Evolutionary conservation across 2,329 filamentous ascomycete species (phyloP).

Genomic region (Sporothrix dimorphospora): DNA sequence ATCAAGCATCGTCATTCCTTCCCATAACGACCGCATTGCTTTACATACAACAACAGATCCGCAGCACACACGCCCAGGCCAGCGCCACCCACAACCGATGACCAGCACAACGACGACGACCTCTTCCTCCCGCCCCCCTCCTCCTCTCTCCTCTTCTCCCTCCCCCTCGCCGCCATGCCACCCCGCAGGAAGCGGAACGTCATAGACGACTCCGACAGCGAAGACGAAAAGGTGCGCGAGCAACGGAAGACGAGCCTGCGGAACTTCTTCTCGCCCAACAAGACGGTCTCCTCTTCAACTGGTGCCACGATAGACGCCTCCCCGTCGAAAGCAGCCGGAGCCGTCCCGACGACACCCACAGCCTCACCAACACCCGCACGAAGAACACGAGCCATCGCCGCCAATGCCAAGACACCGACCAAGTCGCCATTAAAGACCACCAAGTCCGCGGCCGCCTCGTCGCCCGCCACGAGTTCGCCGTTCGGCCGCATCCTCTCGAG

Average conservation of each 20-base stretch:
- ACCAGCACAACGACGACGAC: neutral
- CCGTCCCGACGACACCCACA: conserved; percentile 40
- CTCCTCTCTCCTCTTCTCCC: neutral
- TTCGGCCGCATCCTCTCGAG: conserved; percentile 29
- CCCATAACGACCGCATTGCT: neutral
- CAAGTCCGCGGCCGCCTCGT: conserved; percentile 33
- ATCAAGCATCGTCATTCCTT: neutral
- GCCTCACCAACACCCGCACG: conserved; percentile 48
- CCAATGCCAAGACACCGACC: conserved; percentile 22
- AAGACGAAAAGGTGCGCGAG: conserved; percentile 46
- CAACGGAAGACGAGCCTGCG: conserved; percentile 50
- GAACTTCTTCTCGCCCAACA: conserved; percentile 58
- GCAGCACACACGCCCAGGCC: neutral
- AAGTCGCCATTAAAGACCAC: conserved; percentile 25
- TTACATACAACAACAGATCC: neutral
- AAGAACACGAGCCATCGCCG: conserved; percentile 43
- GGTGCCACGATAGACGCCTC: conserved; percentile 40
- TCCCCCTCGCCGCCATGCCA: conserved; percentile 45
- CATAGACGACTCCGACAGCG: conserved; percentile 56
- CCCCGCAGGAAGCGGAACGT: conserved; percentile 62
- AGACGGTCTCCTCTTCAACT: conserved; percentile 37
- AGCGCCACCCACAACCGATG: conserved; percentile 19
- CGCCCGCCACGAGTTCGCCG: conserved; percentile 20
- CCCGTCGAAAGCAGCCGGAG: conserved; percentile 16
- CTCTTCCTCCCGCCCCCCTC: neutral